Base-by-base conservation (phyloP, 176 grass and related monocot genomes). In the Thalia dealbata region DNA sequence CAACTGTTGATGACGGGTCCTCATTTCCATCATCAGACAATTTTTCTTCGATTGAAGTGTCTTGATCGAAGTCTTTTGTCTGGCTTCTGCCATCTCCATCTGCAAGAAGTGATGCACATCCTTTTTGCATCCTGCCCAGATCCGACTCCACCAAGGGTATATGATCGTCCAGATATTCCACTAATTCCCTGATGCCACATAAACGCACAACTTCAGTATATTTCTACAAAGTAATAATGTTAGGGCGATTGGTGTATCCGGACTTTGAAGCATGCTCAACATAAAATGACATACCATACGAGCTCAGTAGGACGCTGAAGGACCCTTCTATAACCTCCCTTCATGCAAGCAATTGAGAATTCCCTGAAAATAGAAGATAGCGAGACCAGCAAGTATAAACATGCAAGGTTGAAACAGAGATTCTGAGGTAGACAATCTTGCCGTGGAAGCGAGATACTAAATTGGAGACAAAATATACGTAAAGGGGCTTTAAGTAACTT, bases 281-380 rank as follows among this genome's bases (percentile, higher is more conserved):
- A 56, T 52, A 74, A 74, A 65, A 82, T 63, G 28, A 58, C 83
- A 67, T 88, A 93, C 95, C 95, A 99, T 42, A 59, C 66, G 76
- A 86, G 93, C 78, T 88, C 85, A 88, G 84, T 84, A 60, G 90
- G 95, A 10, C 75, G 85, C 83, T 93, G 90, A 61, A 92, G 91
- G 44, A 97, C 90, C 74, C 81, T 77, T 45, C 95, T 91, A 56
- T 97, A 97, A 80, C 83, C 90, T 77, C 95, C 95, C 70, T 89
- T 93, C 90, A 97, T 81, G 76, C 67, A 92, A 73, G 77, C 90
- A 84, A 97, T 93, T 61, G 95, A 97, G 77, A 97, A 97, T 45
- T 93, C 95, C 85, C 95, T 97, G 13, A 72, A 52, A 0, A 27
- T 14, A 6, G 23, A 70, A 45, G 14, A 14, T 23, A 13, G 11